Evolutionary conservation across 2,329 filamentous ascomycete genomes (phyloP), one percentile per base, ranked within the genome.

Genomic region (Aspergillus fumigatiaffinis): DNA sequence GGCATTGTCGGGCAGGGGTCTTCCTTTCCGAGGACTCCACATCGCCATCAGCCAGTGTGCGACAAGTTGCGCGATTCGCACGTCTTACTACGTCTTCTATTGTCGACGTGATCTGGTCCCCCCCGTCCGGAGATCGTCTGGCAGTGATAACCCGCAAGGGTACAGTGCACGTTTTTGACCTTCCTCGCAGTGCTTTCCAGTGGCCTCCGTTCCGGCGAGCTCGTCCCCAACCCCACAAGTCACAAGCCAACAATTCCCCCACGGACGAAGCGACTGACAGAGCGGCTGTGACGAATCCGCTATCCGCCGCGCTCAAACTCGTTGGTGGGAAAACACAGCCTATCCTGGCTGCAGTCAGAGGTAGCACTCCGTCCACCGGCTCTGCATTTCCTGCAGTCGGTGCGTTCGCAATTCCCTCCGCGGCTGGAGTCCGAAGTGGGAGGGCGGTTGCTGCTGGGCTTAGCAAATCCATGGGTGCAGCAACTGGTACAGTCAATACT

Each of bases 71-170:
- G 7, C 87, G 92, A 59, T 97, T 96, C 69, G 90, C 91, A 21
- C 87, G 94, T 44, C 89, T 97, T 84, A 97, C 93, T 1, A 89
- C 93, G 51, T 91, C 94, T 3, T 89, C 90, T 54, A 91, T 97
- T 55, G 84, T 97, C 23, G 93, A 97, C 68, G 90, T 96, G 46
- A 86, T 87, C 3, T 99, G 94, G 94, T 88, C 89, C 1, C 83
- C 85, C 54, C 90, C 90, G 3, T 87, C 87, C 55, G 91, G 90
- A 23, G 90, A 96, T 69, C 87, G 90, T 57, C 78, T 95, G 42
- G 93, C 92, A 1, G 87, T 99, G 76, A 86, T 97, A 26, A 97
- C 94, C 0, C 91, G 96, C 68, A 90, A 92, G 65, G 92, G 93
- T n/a, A 99, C 94, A 8, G 87, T 97, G 10, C 94, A 99, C 75